Evolutionary conservation across 768 basidiomycete species (phyloP), one percentile per base, ranked within the genome.

Genomic region (Termitomyces sp.): DNA sequence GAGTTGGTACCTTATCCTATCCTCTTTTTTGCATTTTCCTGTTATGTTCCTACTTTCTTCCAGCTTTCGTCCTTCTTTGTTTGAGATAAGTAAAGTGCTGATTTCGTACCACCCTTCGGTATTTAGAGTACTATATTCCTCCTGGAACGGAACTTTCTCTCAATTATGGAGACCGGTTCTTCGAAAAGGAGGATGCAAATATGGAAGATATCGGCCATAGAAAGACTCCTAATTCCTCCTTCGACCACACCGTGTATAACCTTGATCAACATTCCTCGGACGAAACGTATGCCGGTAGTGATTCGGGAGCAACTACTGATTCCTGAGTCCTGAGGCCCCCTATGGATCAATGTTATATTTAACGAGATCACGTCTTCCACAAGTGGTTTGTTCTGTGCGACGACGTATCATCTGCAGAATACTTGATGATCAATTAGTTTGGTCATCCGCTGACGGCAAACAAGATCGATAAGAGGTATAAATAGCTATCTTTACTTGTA

Each of bases 121-220:
- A n/a, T 46, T 10, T 56, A 85, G 83, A 55, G 12, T 69, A 70
- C n/a, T 58, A 66, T 14, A 68, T 84, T 4, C 57, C 68, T 22
- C 64, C 72, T 2, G 80, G 78, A 3, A 72, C 77, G 8, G 84
- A 87, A 59, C 61, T 87, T 3, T 69, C 82, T 36, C 77, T 87
- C 57, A 70, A 87, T 60, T 88, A 88, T 59, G 86, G 86, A 0
- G 66, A 74, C 0, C 62, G 63, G 6, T 84, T 85, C 61, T 83
- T 83, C 51, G 43, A 61, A 33, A 16, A 32, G 7, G 59, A 63
- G 3, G 16, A 20, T 38, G 53, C 49, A 20, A 53, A 46, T 4
- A 22, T 9, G n/a, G 30, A 42, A 45, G 26, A 24, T 20, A 14
- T 32, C 26, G 18, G 18, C 9, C 42, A 1, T 7, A 12, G 5